These are phyloP conservation scores for Trichoderma oligosporum DNA, from an alignment of 2,329 filamentous ascomycete species.

Conservation along the genomic window DNA sequence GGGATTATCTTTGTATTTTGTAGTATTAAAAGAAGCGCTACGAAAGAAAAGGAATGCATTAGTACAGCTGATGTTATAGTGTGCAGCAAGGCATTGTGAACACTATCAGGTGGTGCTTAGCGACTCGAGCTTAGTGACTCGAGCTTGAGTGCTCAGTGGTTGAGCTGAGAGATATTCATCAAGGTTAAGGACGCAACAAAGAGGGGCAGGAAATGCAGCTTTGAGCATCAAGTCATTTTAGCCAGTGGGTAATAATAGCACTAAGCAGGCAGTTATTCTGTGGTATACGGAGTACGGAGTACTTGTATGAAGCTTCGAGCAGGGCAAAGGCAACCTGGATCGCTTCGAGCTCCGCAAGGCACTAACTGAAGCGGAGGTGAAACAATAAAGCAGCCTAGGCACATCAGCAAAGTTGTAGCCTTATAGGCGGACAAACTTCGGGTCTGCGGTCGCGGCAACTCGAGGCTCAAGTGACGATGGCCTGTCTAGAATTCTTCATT, in stretches of 20 bases:
- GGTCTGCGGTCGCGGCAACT: constrained; percentile 15
- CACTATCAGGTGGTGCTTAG: neutral
- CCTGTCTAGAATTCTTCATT: neutral
- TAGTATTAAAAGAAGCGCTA: neutral
- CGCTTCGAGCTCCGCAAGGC: constrained; percentile 1
- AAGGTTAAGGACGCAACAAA: too few relatives aligned
- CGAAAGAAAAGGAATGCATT: neutral
- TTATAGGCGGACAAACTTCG: constrained; percentile 21
- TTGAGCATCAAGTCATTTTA: neutral
- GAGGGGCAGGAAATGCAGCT: neutral
- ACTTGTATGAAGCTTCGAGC: too few relatives aligned
- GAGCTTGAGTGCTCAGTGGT: neutral
- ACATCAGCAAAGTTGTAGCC: too few relatives aligned
- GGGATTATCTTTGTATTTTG: neutral
- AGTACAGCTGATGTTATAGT: neutral
- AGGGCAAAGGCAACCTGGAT: too few relatives aligned
- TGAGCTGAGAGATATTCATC: constrained; percentile 1
- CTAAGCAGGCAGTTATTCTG: neutral
- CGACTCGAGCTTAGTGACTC: neutral
- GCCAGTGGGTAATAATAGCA: neutral
- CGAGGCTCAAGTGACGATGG: constrained; percentile 18
- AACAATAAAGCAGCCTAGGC: constrained; percentile 2
- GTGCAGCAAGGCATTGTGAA: neutral
- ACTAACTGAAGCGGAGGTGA: neutral
- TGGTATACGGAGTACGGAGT: too few relatives aligned